phyloP scores from a whole-genome alignment of 2,329 filamentous ascomycete species.

The Coniella vitis region DNA sequence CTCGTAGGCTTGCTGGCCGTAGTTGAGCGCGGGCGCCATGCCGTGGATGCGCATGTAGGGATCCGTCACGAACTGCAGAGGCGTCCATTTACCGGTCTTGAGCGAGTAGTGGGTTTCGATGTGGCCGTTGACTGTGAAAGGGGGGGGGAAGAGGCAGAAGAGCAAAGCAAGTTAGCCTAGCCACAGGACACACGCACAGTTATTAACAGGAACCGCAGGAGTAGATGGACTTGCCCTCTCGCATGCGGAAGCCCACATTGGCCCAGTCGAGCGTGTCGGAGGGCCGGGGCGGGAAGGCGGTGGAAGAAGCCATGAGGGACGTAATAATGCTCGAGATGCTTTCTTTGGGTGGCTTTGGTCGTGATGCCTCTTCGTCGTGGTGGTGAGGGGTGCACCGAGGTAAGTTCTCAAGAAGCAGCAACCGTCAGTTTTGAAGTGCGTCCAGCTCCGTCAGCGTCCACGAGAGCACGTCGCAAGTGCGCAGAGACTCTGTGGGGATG shows the following conservation, averaged over 20 bases:
- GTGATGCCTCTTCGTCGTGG: too few relatives aligned
- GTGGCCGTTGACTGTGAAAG: conserved; percentile 85
- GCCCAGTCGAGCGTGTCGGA: conserved; percentile 86
- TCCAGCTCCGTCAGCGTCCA: too few relatives aligned
- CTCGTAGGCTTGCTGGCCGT: conserved; percentile 96
- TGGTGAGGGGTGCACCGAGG: too few relatives aligned
- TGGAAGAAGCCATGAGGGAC: conserved; percentile 47
- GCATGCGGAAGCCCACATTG: conserved; percentile 86
- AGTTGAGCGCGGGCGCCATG: conserved; percentile 93
- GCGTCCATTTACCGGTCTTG: conserved; percentile 68
- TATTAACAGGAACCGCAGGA: neutral
- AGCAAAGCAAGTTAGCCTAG: neutral
- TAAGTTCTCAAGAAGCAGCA: too few relatives aligned
- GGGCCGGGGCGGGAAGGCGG: conserved; percentile 67
- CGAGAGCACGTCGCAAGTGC: too few relatives aligned
- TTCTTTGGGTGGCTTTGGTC: too few relatives aligned
- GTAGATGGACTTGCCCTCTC: conserved; percentile 59
- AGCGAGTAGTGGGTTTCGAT: conserved; percentile 79
- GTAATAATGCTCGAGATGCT: neutral
- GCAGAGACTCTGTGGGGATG: too few relatives aligned
- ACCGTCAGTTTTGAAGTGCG: too few relatives aligned
- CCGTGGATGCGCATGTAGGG: conserved; percentile 87
- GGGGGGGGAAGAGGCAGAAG: neutral
- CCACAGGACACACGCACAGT: too few relatives aligned
- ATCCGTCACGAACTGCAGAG: conserved; percentile 71